A percentile compares a stretch with the other conserved stretches of the same genome.
Evolutionary conservation across 148 eudicot species (phyloP).

Genomic region (Rhododendron ovatum): DNA sequence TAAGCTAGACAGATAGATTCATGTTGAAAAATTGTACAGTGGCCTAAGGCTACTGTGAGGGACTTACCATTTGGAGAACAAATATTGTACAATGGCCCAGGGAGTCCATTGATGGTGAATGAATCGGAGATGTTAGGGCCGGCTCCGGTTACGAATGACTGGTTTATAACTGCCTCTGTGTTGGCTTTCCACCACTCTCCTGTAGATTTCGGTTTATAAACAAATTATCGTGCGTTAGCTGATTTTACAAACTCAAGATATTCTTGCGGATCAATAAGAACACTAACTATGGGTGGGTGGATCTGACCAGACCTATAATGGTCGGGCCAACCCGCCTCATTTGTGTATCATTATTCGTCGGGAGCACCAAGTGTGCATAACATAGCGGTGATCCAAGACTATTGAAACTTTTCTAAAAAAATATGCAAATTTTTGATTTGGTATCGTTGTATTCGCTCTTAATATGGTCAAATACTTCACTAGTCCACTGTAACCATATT

Average conservation of each 20-base stretch:
- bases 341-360: neutral
- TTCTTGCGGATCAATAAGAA: neutral
- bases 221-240: neutral
- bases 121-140: slow-evolving; percentile 64
- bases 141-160: slow-evolving; percentile 51
- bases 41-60: neutral
- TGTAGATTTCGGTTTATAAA: neutral
- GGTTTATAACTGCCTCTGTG: slow-evolving; percentile 50
- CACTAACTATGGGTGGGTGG: neutral
- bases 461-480: no score
- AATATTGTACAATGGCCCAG: slow-evolving; percentile 52
- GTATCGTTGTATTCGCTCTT: neutral
- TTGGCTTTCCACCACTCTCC: slow-evolving; percentile 73
- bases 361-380: neutral
- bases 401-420: no score
- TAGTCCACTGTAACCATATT: no score
- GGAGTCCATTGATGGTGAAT: slow-evolving; percentile 53
- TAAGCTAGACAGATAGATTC: neutral
- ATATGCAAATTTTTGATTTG: neutral
- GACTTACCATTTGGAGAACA: slow-evolving; percentile 48
- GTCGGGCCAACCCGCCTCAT: neutral
- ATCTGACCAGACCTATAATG: neutral
- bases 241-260: neutral
- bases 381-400: neutral
- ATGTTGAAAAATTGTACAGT: neutral